phyloP scores from a whole-genome alignment of 495 filamentous ascomycete species.

The Astrothelium macrocarpum region DNA sequence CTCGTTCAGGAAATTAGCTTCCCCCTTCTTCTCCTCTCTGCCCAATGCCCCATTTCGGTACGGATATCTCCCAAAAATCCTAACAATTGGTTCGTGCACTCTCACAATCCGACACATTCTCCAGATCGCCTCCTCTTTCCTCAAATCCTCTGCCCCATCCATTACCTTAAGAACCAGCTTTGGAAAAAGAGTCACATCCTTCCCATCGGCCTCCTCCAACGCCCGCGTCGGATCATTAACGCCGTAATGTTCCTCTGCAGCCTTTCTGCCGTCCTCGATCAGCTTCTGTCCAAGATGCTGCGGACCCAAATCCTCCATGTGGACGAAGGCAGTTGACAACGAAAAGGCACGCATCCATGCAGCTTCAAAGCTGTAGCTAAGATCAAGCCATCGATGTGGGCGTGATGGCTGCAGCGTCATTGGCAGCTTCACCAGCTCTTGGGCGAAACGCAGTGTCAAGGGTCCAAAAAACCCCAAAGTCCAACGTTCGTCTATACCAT shows the following conservation, averaged over 20 bases:
- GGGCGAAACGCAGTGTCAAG: slow-evolving; percentile 14
- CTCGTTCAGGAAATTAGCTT: slow-evolving; percentile 12
- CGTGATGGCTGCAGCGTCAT: slow-evolving; percentile 12
- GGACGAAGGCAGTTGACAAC: slow-evolving; percentile 1
- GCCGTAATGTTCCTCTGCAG: background rate
- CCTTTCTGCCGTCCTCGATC: background rate
- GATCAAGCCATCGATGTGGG: background rate
- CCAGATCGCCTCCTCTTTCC: slow-evolving; percentile 15
- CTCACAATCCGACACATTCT: slow-evolving; percentile 22
- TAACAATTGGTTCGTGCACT: slow-evolving; percentile 21
- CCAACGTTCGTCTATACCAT: slow-evolving; percentile 20
- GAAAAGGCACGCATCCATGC: slow-evolving; percentile 9
- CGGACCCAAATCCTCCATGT: background rate
- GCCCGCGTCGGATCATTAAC: background rate
- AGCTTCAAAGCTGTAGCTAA: slow-evolving; percentile 16
- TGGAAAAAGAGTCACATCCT: background rate
- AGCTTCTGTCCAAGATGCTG: background rate
- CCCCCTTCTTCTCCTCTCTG: slow-evolving; percentile 13
- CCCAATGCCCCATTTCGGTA: slow-evolving; percentile 20
- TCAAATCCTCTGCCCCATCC: slow-evolving; percentile 1
- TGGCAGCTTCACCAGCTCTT: slow-evolving; percentile 12
- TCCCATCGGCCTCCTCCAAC: background rate
- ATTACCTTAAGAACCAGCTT: slow-evolving; percentile 15
- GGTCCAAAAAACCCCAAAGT: slow-evolving; percentile 19
- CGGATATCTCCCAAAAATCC: slow-evolving; percentile 20